These are phyloP conservation scores for Draba incana DNA, from an alignment of 345 rosid genomes.

Conservation along the genomic window DNA sequence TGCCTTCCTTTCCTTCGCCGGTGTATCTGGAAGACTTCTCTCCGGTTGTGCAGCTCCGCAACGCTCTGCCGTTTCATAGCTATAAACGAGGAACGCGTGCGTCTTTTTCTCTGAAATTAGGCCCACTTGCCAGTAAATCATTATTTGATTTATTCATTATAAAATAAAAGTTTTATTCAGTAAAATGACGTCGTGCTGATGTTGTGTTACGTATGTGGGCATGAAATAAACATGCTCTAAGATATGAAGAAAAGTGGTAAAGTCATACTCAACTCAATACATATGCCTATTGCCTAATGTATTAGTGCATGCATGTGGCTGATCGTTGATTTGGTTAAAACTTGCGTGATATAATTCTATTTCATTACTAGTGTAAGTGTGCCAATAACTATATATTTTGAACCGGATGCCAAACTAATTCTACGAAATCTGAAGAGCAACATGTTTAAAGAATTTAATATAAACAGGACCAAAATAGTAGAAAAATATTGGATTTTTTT, in stretches of 20 bases:
- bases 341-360: neutral
- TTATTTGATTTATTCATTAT: too few relatives aligned
- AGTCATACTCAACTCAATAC: neutral
- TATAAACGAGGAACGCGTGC: neutral
- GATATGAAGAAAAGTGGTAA: neutral
- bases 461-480: too few relatives aligned
- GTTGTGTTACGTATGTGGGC: slow-evolving; percentile 36
- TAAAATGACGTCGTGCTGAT: slow-evolving; percentile 23
- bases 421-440: too few relatives aligned
- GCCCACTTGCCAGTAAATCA: too few relatives aligned
- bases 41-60: neutral
- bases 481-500: too few relatives aligned
- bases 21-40: too few relatives aligned
- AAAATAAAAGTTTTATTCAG: too few relatives aligned
- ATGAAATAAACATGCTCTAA: too few relatives aligned
- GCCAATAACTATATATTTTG: neutral
- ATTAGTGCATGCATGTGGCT: slow-evolving; percentile 32
- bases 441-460: too few relatives aligned
- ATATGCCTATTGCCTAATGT: slow-evolving; percentile 18
- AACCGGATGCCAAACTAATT: too few relatives aligned
- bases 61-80: slow-evolving; percentile 21
- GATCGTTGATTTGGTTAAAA: slow-evolving; percentile 14
- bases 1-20: too few relatives aligned
- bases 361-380: neutral
- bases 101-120: neutral